Conservation (phyloP, 2,329 filamentous ascomycete species). For the Colletotrichum zoysiae region DNA sequence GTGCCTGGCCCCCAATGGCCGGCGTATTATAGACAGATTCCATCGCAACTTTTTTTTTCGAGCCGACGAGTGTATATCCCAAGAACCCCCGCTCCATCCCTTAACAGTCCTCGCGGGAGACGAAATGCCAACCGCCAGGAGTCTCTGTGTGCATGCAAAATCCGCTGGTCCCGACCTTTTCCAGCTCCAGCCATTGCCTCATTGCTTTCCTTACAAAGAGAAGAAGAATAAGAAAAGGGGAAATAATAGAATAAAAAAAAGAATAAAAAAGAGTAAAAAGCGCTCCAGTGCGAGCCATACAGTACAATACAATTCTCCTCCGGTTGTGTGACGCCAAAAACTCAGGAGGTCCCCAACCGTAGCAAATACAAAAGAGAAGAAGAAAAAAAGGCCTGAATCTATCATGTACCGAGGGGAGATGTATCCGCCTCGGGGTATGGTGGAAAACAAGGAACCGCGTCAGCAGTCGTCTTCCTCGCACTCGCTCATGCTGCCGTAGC, state of each 20-base stretch:
- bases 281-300: conserved; percentile 16
- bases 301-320: not conserved
- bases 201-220: conserved; percentile 28
- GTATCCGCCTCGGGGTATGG: not conserved
- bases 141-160: conserved; percentile 30
- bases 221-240: not conserved
- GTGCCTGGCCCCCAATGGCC: conserved; percentile 1
- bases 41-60: conserved; percentile 32
- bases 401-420: conserved; percentile 26
- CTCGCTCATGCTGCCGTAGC: conserved; percentile 70
- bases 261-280: not conserved
- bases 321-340: conserved; percentile 16
- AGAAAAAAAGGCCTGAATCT: conserved; percentile 8
- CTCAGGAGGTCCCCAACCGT: conserved; percentile 17
- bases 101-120: conserved; percentile 19
- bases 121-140: conserved; percentile 22
- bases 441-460: not conserved
- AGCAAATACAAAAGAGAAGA: conserved; percentile 20
- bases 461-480: conserved; percentile 52
- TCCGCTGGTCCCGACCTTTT: conserved; percentile 38
- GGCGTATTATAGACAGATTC: conserved; percentile 27
- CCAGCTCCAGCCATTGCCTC: conserved; percentile 26
- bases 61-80: conserved; percentile 29
- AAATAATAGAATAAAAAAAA: no score
- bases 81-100: conserved; percentile 18